A percentile compares a stretch with the other conserved stretches of the same genome.
Evolutionary conservation across 2,329 filamentous ascomycete genomes (phyloP).

Genomic region (Trichoderma hamatum): DNA sequence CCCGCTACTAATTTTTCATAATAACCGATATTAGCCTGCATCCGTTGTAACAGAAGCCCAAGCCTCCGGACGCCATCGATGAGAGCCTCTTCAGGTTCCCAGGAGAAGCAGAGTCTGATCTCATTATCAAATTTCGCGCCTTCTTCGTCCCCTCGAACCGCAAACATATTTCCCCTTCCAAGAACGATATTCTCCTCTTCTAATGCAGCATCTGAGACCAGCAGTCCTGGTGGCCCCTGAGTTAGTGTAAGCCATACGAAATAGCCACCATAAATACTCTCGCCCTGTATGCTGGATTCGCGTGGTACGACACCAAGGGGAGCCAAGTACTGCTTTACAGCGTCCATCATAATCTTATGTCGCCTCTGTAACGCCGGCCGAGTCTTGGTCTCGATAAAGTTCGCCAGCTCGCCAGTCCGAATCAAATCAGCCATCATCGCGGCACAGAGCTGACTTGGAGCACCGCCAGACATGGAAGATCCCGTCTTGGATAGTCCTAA

Average conservation of each 20-base stretch:
- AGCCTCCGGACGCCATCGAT: constrained; percentile 69
- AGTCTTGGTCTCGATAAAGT: constrained; percentile 47
- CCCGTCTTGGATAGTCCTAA: constrained; percentile 57
- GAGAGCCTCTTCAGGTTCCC: constrained; percentile 68
- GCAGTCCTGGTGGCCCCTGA: constrained; percentile 50
- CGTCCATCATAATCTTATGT: constrained; percentile 56
- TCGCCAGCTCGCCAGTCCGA: constrained; percentile 46
- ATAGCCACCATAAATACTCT: constrained; percentile 72
- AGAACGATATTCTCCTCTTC: constrained; percentile 68
- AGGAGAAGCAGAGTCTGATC: constrained; percentile 71
- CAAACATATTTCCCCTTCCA: constrained; percentile 70
- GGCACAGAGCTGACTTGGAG: constrained; percentile 58
- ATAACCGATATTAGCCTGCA: constrained; percentile 36
- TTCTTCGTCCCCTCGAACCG: constrained; percentile 61
- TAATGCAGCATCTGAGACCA: constrained; percentile 60
- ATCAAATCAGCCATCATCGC: constrained; percentile 56
- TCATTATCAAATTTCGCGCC: constrained; percentile 59
- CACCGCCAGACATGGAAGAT: constrained; percentile 59
- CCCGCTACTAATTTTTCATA: constrained; percentile 31
- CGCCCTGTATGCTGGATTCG: constrained; percentile 44
- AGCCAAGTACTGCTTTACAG: constrained; percentile 61
- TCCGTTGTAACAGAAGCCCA: constrained; percentile 48
- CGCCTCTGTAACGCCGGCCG: constrained; percentile 51
- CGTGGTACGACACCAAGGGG: constrained; percentile 61
- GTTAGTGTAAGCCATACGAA: constrained; percentile 80